Conservation (phyloP, 2,329 filamentous ascomycete species). For the Trichoderma koningiopsis region DNA sequence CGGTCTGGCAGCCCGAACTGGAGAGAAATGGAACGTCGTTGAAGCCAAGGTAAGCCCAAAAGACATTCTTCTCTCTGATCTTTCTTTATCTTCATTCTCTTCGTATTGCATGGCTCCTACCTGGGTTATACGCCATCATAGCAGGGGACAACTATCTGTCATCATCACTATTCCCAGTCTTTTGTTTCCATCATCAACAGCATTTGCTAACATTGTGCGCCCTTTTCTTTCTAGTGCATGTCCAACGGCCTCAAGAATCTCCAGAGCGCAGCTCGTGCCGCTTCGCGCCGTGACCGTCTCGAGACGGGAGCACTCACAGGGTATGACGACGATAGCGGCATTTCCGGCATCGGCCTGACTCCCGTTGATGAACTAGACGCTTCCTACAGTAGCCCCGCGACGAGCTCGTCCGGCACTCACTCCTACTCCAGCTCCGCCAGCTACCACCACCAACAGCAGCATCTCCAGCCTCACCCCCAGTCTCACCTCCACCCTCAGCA, state of each 20-base stretch:
- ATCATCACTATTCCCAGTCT: not conserved
- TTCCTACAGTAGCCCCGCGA: slow-evolving; percentile 59
- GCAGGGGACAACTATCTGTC: not conserved
- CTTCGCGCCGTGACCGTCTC: slow-evolving; percentile 65
- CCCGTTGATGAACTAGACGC: slow-evolving; percentile 62
- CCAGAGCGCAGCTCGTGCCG: slow-evolving; percentile 67
- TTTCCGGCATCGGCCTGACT: slow-evolving; percentile 63
- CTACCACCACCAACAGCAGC: slow-evolving; percentile 35
- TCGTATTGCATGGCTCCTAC: not conserved
- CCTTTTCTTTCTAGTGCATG: slow-evolving; percentile 64
- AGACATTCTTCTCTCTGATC: not conserved
- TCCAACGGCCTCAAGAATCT: slow-evolving; percentile 81
- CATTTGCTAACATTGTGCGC: slow-evolving; percentile 25
- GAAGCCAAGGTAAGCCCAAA: slow-evolving; percentile 58
- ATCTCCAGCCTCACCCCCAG: slow-evolving; percentile 31
- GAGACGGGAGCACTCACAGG: slow-evolving; percentile 46
- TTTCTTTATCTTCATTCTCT: not conserved
- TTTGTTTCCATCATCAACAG: not conserved
- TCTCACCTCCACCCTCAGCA: slow-evolving; percentile 25
- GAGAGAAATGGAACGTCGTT: slow-evolving; percentile 80
- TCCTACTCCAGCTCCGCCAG: slow-evolving; percentile 42
- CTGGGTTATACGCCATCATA: not conserved
- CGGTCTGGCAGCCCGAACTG: slow-evolving; percentile 68
- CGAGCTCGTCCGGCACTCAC: slow-evolving; percentile 47
- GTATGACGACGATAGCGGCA: slow-evolving; percentile 72